Conservation (phyloP, 805 yeast species). For the Scheffersomyces amazonensis region DNA sequence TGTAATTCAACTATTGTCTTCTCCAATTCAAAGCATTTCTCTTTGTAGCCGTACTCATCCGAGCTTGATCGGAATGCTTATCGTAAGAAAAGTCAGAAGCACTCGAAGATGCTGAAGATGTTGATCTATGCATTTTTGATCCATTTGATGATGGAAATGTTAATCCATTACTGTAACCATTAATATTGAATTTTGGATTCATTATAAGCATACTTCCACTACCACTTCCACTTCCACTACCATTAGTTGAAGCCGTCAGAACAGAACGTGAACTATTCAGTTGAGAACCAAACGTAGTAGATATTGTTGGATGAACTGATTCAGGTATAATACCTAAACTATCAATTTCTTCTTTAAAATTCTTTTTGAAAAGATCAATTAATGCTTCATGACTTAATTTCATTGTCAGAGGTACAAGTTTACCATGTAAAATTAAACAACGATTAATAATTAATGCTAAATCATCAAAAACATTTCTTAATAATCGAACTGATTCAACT, state of each 20-base stretch:
- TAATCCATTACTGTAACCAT: constrained; percentile 1
- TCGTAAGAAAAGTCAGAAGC: neutral
- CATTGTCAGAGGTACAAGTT: constrained; percentile 54
- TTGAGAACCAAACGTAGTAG: constrained; percentile 1
- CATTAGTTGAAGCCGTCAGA: constrained; percentile 9
- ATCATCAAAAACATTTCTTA: constrained; percentile 59
- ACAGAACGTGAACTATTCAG: too few species aligned
- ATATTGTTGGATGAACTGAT: constrained; percentile 11
- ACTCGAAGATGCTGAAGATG: constrained; percentile 1
- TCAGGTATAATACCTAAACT: constrained; percentile 35
- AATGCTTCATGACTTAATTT: constrained; percentile 66
- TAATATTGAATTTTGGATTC: too few species aligned
- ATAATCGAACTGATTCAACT: constrained; percentile 28
- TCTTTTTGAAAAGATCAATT: constrained; percentile 59
- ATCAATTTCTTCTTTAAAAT: constrained; percentile 65
- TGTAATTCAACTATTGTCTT: too few species aligned
- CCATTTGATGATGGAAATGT: constrained; percentile 10
- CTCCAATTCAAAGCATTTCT: constrained; percentile 41
- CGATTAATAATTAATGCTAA: constrained; percentile 62
- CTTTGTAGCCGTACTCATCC: too few species aligned
- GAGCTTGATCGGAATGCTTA: neutral
- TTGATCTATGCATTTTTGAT: constrained; percentile 22
- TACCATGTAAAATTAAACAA: constrained; percentile 68
- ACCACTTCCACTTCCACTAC: constrained; percentile 9
- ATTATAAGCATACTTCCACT: too few species aligned